phyloP scores from a whole-genome alignment of 2,329 filamentous ascomycete genomes.

The Colletotrichum orchidophilum region DNA sequence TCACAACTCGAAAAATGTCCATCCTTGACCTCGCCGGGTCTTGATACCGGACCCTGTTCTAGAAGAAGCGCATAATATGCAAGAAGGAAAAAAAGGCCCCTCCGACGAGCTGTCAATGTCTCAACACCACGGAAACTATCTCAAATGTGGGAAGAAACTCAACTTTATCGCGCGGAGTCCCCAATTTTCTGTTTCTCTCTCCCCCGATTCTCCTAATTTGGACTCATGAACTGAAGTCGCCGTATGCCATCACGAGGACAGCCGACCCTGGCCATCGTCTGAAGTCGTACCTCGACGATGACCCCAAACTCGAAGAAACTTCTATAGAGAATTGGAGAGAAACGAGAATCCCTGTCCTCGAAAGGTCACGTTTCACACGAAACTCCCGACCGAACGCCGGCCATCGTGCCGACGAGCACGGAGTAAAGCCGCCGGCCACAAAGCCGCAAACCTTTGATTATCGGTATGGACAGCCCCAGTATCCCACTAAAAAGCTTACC shows the following conservation, averaged over 20 bases:
- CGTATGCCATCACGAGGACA: background rate
- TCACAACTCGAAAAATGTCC: background rate
- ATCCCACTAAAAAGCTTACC: slow-evolving; percentile 12
- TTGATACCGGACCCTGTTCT: slow-evolving; percentile 2
- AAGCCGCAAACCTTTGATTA: background rate
- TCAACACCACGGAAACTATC: slow-evolving; percentile 9
- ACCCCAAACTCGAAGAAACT: slow-evolving; percentile 4
- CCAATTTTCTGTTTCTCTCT: background rate
- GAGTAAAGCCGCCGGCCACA: slow-evolving; percentile 14
- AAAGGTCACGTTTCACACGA: slow-evolving; percentile 17
- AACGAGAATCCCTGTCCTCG: background rate
- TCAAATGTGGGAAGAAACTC: background rate
- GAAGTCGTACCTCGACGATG: slow-evolving; percentile 14
- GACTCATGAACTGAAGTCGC: slow-evolving; percentile 3
- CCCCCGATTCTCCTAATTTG: background rate
- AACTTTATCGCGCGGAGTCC: background rate
- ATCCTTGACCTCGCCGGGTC: background rate
- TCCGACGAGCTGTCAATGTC: slow-evolving; percentile 25
- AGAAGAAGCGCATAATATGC: slow-evolving; percentile 16
- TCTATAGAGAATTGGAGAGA: too few relatives aligned
- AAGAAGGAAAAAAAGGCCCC: slow-evolving; percentile 2
- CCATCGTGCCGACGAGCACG: slow-evolving; percentile 21
- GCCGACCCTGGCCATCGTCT: background rate
- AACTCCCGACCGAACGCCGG: slow-evolving; percentile 26
- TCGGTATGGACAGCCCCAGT: background rate